Base-by-base conservation (phyloP, 2,329 filamentous ascomycete genomes). In the Onygena corvina region DNA sequence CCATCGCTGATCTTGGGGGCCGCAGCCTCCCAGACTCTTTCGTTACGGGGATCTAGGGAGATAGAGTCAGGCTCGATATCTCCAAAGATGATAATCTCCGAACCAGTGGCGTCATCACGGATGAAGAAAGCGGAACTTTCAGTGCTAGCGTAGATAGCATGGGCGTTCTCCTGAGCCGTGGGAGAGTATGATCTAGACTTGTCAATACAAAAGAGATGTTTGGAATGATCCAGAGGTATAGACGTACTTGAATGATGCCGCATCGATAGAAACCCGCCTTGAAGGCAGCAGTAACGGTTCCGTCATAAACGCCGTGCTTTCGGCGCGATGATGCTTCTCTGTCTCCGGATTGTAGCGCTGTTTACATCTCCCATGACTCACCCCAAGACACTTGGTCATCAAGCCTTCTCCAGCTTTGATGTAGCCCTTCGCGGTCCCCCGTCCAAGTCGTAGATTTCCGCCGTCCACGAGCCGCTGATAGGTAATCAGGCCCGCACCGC, bases 41-140 rank as follows among this genome's bases (percentile, higher is more conserved):
- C 69, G 56, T 92, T 96, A 20, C 89, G 80, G 1, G 90, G 88
- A 1, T 79, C 83, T 1, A 90, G 67, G 0, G 87, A 93, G 21
- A 96, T 68, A 6, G 80, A 83, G 65, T 98, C 92, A 0, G 92
- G 88, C 61, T 98, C 92, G 31, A 96, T 86, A 57, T 98, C 92
- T 14, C 92, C 92, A 62, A 95, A 96, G 45, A 98, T 85, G 52
- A 98, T 77, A 2, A 96, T 78, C 66, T 98, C 90, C 27, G 76
- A 76, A 1, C 78, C 76, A 0, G 80, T 84, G 0, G 69, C 63
- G 29, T 82, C 72, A 52, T 92, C 84, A 31, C 86, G 84, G 55
- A 98, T 84, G 65, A 98, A 96, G 66, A 89, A 96, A 0, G 87
- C 90, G 14, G 88, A 92, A 54, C 86, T 94, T 63, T 95, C 87